Conservation (phyloP, 2,329 filamentous ascomycete species). For the Raffaelea deltoideospora region DNA sequence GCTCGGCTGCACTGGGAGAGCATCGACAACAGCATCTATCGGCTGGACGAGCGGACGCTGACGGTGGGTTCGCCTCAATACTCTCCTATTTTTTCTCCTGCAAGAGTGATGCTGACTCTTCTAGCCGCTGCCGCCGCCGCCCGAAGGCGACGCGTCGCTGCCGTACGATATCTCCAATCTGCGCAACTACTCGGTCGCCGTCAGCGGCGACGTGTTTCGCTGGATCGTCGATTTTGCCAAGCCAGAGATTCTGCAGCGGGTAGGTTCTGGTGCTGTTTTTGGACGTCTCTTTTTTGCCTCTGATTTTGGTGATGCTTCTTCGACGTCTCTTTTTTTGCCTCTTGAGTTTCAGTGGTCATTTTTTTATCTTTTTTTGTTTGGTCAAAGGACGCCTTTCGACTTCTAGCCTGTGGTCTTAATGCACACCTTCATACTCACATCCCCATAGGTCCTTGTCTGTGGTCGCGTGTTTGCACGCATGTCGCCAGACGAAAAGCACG, state of each 20-base stretch:
- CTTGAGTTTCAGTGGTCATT: neutral
- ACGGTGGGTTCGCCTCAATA: constrained; percentile 28
- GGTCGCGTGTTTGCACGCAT: constrained; percentile 95
- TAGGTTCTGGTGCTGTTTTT: too few species aligned
- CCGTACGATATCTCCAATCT: constrained; percentile 74
- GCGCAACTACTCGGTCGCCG: constrained; percentile 73
- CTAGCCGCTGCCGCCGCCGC: constrained; percentile 37
- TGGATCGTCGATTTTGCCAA: constrained; percentile 90
- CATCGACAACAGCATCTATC: constrained; percentile 71
- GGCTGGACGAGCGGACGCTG: constrained; percentile 65
- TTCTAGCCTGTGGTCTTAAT: too few species aligned
- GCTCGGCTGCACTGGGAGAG: constrained; percentile 78
- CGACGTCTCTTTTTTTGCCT: neutral
- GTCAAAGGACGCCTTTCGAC: too few species aligned
- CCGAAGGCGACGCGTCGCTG: constrained; percentile 63
- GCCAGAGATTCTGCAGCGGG: constrained; percentile 58
- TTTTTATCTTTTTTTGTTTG: neutral
- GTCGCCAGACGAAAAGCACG: constrained; percentile 98
- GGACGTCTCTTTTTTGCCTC: too few species aligned
- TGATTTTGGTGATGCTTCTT: too few species aligned
- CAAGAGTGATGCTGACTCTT: too few species aligned
- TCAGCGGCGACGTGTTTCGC: constrained; percentile 87
- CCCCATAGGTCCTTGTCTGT: constrained; percentile 66
- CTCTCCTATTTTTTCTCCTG: neutral
- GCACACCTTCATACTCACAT: neutral